phyloP scores from a whole-genome alignment of 1,284 basidiomycete species.

The Nidula niveotomentosa region DNA sequence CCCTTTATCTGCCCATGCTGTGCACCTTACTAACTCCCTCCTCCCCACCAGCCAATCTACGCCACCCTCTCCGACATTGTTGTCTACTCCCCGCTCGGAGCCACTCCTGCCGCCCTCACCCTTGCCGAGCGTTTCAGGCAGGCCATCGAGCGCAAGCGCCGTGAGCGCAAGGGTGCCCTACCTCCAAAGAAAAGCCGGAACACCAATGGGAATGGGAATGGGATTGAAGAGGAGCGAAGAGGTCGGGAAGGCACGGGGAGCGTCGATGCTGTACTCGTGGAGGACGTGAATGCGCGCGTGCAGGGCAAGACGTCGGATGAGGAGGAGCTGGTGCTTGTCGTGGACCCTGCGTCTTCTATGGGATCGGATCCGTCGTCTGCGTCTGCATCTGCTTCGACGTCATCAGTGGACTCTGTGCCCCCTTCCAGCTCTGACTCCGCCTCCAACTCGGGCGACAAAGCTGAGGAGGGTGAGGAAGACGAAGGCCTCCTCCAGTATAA shows the following conservation, averaged over 20 bases:
- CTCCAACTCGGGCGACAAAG: neutral
- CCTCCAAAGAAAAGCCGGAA: no score
- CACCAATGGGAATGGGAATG: no score
- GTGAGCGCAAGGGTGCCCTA: conserved; percentile 33
- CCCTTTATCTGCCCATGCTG: neutral
- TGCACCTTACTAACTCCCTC: neutral
- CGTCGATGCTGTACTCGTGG: no score
- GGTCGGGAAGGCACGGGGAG: no score
- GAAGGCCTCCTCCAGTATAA: conserved; percentile 70
- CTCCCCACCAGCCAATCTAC: conserved; percentile 60
- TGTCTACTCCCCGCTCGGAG: conserved; percentile 73
- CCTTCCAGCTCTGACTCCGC: neutral
- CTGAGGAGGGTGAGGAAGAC: conserved; percentile 13
- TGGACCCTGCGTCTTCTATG: no score
- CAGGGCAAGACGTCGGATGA: no score
- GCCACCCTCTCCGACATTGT: conserved; percentile 89
- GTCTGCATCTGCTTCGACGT: no score
- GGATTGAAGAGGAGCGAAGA: no score
- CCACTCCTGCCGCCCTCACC: conserved; percentile 52
- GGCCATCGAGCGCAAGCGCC: conserved; percentile 55
- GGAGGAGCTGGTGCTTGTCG: no score
- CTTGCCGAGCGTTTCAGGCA: conserved; percentile 60
- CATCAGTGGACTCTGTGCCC: neutral
- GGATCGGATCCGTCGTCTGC: no score
- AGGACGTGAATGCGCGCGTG: no score